Percentiles rank a stretch among this genome's conserved stretches.
Evolutionary conservation across 495 filamentous ascomycete genomes (phyloP).

Genomic region (Aspergillus steynii): DNA sequence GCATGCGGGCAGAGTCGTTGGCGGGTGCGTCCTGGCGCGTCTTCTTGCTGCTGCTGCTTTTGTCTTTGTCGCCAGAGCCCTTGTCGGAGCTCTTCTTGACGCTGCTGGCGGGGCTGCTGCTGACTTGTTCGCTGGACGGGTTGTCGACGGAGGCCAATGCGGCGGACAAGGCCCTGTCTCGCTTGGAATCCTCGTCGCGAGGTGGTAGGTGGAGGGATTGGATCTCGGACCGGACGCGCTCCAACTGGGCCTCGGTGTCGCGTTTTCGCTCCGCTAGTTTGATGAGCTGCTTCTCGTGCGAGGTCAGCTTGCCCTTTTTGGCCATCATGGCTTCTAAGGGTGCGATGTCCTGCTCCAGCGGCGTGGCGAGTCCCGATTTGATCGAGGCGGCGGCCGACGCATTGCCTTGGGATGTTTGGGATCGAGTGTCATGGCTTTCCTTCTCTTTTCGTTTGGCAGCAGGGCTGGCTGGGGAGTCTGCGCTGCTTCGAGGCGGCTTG

Average conservation of each 20-base stretch:
- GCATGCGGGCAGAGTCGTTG: conserved; percentile 19
- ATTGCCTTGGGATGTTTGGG: conserved; percentile 19
- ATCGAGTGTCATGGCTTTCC: conserved; percentile 33
- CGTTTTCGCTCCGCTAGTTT: conserved; percentile 72
- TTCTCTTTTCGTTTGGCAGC: conserved; percentile 14
- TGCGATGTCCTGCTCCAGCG: conserved; percentile 15
- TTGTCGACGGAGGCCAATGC: conserved; percentile 15
- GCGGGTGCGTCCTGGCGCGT: conserved; percentile 10
- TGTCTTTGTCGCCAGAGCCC: conserved; percentile 6
- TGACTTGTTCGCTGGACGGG: conserved; percentile 13
- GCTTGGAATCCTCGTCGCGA: conserved; percentile 48
- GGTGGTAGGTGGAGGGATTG: conserved; percentile 31
- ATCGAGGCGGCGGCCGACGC: conserved; percentile 18
- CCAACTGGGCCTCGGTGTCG: conserved; percentile 69
- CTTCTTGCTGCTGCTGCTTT: conserved; percentile 1
- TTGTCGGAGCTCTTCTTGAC: conserved; percentile 4
- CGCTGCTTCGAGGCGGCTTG: conserved; percentile 3
- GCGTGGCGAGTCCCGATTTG: conserved; percentile 25
- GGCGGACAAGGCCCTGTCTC: conserved; percentile 20
- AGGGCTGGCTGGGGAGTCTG: conserved; percentile 7
- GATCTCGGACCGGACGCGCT: conserved; percentile 44
- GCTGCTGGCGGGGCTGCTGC: conserved; percentile 21
- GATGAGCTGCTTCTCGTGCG: conserved; percentile 70
- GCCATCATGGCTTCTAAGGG: conserved; percentile 29
- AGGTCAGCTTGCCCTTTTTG: conserved; percentile 39